These are phyloP conservation scores for Zizania latifolia DNA, from an alignment of 176 grass and related monocot species.

Conservation along the genomic window DNA sequence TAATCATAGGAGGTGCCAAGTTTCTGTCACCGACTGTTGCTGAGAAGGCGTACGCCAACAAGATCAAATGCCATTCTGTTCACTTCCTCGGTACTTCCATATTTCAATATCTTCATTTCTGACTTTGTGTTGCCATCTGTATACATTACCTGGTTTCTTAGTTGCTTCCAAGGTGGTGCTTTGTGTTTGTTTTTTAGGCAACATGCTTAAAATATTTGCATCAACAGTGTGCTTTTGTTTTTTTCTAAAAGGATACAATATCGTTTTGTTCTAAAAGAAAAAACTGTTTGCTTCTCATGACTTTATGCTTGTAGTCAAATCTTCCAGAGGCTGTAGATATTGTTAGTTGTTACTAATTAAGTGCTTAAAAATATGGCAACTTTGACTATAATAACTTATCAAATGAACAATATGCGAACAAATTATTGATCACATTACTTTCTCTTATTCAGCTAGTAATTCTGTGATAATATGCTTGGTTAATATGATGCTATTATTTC, in stretches of 20 bases:
- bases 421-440: neutral
- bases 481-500: neutral
- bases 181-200: neutral
- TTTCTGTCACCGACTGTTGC: slow-evolving; percentile 40
- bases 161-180: neutral
- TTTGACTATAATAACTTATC: neutral
- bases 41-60: slow-evolving; percentile 60
- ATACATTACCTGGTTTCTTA: neutral
- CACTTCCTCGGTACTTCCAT: slow-evolving; percentile 91
- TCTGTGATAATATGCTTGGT: neutral
- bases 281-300: neutral
- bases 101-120: neutral
- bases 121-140: neutral
- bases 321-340: neutral
- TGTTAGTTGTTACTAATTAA: neutral
- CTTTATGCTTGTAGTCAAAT: neutral
- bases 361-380: neutral
- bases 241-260: too few relatives aligned
- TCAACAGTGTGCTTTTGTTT: neutral
- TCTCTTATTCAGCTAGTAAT: neutral
- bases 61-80: slow-evolving; percentile 60
- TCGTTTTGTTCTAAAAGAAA: neutral
- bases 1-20: slow-evolving; percentile 71
- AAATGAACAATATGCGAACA: neutral
- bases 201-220: neutral